Base-by-base conservation (phyloP, 1,284 basidiomycete species). In the Rhodotorula glutinis region DNA sequence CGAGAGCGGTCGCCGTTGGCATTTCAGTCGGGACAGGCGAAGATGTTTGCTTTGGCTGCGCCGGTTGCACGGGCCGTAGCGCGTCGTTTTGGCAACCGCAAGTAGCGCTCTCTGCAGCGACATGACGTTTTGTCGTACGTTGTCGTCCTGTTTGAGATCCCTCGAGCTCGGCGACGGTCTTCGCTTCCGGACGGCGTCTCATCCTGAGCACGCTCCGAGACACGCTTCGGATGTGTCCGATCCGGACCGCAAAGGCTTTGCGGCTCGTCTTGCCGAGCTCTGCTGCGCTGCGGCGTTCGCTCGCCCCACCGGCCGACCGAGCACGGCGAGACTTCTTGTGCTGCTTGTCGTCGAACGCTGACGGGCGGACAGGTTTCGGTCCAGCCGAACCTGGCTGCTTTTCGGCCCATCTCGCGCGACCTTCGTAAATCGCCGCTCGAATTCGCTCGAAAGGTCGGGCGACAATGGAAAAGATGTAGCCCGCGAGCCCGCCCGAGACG, bases 371-470 rank as follows among this genome's bases (percentile, higher is more conserved):
- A 3, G 49, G 27, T 4, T 8, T 51, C 8, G 9, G 11, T 0
- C 11, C 14, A 60, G 49, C 49, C 72, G 70, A 3, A 71, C 67
- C 43, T 74, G 73, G n/a, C 14, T 65, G 68, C 60, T 38, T 5
- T 11, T 74, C 73, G 23, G 76, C 75, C 77, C 76, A 77, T 27
- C 69, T 63, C 52, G 75, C 70, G 11, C 75, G 51, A 0, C 78
- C 77, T 43, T 78, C 73, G 74, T 74, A 79, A 27, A 80, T 75
- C 21, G 78, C 78, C 4, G 72, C 72, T 14, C 79, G 70, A 68
- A 76, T 71, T 51, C 78, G 65, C 62, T 79, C 79, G 55, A 78
- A 77, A 7, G 79, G 79, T 10, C 79, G 63, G 1, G 78, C 77
- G 10, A 79, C 74, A n/a, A 63, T 43, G 4, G 51, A 46, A 75